Base-by-base conservation (phyloP, 371 early-diverging fungal genomes). In the Catenaria anguillulae region DNA sequence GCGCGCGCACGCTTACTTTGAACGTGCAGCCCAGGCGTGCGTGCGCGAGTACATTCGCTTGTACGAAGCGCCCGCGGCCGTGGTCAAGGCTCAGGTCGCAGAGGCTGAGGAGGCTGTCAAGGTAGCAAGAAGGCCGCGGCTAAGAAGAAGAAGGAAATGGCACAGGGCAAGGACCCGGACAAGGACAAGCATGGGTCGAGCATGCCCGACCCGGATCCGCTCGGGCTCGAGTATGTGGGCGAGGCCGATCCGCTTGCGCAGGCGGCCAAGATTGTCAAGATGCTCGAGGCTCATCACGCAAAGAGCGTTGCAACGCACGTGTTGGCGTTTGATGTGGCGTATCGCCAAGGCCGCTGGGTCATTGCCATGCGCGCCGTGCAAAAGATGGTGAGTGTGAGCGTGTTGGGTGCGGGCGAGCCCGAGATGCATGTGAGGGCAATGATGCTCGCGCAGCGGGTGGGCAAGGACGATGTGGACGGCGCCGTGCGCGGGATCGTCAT, bases 1-100 rank as follows among this genome's bases (percentile, higher is more conserved):
- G 12, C 80, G 83, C 31, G 69, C 68, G 2, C 85, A 90, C 68
- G 81, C 78, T 15, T 81, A 76, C 67, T 97, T 82, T 66, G 71
- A 84, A 50, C 77, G 80, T 36, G 85, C 91, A 21, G 93, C 88
- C 15, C 76, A 78, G 60, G 80, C 79, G 19, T 92, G 92, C 13
- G 79, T 90, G 17, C 70, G 76, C 60, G 75, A 82, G 63, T 89
- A 90, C 64, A 60, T 89, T n/a, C 68, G 73, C 24, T 62, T 92
- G 59, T 74, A 76, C 59, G 89, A 92, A 63, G 76, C 61, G 12
- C 42, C 19, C 13, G 33, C 19, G 34, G 15, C 10, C 37, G 37
- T 5, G 26, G 17, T 12, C 12, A 2, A 2, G 2, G 19, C 24
- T 13, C 29, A 60, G 17, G 31, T 21, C 19, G 36, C 19, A 21